Evolutionary conservation across 352 stramenopile species (phyloP), one percentile per base, ranked within the genome.

Genomic region (Globisporangium recalcitrans): DNA sequence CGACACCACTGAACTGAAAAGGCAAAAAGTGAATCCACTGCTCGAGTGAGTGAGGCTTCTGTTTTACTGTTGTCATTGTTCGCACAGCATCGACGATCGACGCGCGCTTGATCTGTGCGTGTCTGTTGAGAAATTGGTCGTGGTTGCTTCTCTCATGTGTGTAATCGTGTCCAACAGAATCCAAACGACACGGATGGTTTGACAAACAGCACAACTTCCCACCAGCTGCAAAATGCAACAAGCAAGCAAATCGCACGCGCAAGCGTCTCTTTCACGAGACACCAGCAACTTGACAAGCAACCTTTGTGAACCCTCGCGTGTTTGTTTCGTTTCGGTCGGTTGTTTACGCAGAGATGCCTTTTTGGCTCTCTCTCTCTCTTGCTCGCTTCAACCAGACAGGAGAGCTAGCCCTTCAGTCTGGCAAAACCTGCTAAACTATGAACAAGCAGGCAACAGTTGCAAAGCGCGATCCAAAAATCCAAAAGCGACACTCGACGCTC

Each of bases 21-120:
- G 31, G 3, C 8, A 16, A 7, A 19, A 26, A 31, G 44, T 51
- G 44, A 26, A 51, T 51, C 44, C 44, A 8, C 44, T 16, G 42
- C 19, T 14, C 14, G 38, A 46, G 5, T n/a, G n/a, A n/a, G n/a
- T n/a, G n/a, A 10, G n/a, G 13, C 42, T 44, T 42, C 36, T 42
- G 36, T 42, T 42, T 44, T 21, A 14, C n/a, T n/a, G n/a, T n/a
- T n/a, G n/a, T n/a, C n/a, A n/a, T 51, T 51, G n/a, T 51, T 51
- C 44, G n/a, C 44, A 21, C 29, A n/a, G n/a, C n/a, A 57, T 57
- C 51, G 51, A 29, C 51, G 51, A 44, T 57, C 29, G 51, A 57
- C 27, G 29, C 29, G 21, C 51, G n/a, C 19, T 21, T 11, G 5
- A 9, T 19, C 6, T 24, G 6, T 55, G n/a, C 9, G 36, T 57